Evolutionary conservation across 331 rosid species (phyloP).

Genomic region (Pyrus hybrid): DNA sequence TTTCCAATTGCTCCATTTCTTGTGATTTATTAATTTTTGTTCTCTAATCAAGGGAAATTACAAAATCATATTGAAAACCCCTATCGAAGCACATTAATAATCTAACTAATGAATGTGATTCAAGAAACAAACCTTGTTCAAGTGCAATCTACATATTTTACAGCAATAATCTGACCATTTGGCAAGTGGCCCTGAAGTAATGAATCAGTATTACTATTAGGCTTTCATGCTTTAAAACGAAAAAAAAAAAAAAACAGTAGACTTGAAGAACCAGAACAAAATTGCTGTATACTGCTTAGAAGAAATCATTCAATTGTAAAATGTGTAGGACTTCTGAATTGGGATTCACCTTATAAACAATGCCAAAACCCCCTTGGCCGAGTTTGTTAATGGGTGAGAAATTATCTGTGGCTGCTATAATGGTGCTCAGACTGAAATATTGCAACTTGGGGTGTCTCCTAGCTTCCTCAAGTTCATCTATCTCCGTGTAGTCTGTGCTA

Average conservation of each 20-base stretch:
- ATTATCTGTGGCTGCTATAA: background rate
- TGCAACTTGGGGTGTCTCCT: background rate
- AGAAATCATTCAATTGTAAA: background rate
- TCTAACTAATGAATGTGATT: too few relatives aligned
- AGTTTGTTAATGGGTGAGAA: background rate
- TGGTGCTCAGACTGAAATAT: background rate
- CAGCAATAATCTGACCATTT: too few relatives aligned
- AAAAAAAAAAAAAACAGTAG: too few relatives aligned
- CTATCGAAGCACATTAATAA: too few relatives aligned
- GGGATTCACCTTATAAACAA: background rate
- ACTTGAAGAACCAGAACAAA: too few relatives aligned
- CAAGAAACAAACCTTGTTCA: too few relatives aligned
- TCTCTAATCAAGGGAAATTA: too few relatives aligned
- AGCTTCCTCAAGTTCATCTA: background rate
- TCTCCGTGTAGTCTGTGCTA: too few relatives aligned
- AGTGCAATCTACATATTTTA: too few relatives aligned
- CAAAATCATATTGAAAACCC: too few relatives aligned
- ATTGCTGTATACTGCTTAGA: background rate
- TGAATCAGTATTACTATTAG: background rate
- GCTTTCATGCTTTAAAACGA: background rate
- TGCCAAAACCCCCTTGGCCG: slow-evolving; percentile 6
- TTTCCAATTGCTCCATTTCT: too few relatives aligned
- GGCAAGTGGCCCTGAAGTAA: slow-evolving; percentile 5
- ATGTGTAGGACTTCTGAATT: background rate
- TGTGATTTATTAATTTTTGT: too few relatives aligned